These are phyloP conservation scores for Microcera coccophila DNA, from an alignment of 2,329 filamentous ascomycete genomes.

Conservation along the genomic window DNA sequence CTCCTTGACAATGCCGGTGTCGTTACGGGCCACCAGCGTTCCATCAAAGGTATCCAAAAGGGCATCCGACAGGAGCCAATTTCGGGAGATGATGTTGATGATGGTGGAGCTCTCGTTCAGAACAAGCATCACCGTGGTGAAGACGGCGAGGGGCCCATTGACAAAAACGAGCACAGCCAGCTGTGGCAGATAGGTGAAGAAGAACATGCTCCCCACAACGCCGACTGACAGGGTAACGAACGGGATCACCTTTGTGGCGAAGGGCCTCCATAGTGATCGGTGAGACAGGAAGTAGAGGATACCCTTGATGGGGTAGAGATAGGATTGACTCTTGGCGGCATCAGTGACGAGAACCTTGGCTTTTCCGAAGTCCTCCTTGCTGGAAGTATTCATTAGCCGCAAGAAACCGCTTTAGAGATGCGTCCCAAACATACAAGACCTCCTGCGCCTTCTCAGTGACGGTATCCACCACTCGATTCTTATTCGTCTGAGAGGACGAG, in stretches of 20 bases:
- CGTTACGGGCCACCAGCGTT: slow-evolving; percentile 51
- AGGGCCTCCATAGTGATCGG: slow-evolving; percentile 55
- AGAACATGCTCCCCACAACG: slow-evolving; percentile 78
- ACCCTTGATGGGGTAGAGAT: slow-evolving; percentile 79
- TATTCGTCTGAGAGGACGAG: slow-evolving; percentile 19
- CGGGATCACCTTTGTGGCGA: slow-evolving; percentile 51
- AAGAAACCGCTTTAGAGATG: background rate
- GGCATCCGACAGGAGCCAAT: slow-evolving; percentile 75
- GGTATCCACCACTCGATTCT: slow-evolving; percentile 35
- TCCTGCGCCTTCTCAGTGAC: slow-evolving; percentile 47
- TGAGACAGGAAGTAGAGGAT: slow-evolving; percentile 58
- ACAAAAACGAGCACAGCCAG: slow-evolving; percentile 77
- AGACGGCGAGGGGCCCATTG: slow-evolving; percentile 75
- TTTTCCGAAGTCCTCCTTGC: slow-evolving; percentile 67
- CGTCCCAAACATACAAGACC: slow-evolving; percentile 39
- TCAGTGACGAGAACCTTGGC: slow-evolving; percentile 61
- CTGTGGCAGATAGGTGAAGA: slow-evolving; percentile 82
- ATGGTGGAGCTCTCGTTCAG: slow-evolving; percentile 59
- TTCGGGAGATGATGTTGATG: slow-evolving; percentile 56
- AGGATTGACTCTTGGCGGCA: slow-evolving; percentile 71
- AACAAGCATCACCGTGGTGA: slow-evolving; percentile 67
- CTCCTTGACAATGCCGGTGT: slow-evolving; percentile 61
- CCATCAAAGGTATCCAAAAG: slow-evolving; percentile 88
- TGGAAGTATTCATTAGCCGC: slow-evolving; percentile 25
- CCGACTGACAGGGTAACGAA: slow-evolving; percentile 67